Percentiles rank a stretch among this genome's conserved stretches.
These are phyloP conservation scores for Aspergillus ustus DNA, from an alignment of 2,329 filamentous ascomycete genomes.

Conservation along the genomic window DNA sequence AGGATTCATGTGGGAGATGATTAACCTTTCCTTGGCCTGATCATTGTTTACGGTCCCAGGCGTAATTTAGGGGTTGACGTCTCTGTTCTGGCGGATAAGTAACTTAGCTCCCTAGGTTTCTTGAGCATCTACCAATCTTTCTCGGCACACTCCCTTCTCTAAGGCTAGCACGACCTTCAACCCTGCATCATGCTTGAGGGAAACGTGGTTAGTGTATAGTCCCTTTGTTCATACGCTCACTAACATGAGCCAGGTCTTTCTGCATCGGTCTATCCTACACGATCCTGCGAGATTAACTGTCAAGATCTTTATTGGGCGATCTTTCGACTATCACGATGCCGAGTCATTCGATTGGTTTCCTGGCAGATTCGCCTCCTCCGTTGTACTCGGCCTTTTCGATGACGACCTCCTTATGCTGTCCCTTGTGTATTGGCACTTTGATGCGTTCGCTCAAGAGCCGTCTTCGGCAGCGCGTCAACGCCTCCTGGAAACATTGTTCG, in stretches of 20 bases:
- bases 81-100: no score
- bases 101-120: no score
- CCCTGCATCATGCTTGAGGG: no score
- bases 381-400: background rate
- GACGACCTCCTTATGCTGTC: background rate
- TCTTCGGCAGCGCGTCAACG: background rate
- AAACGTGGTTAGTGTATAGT: no score
- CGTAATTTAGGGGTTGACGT: no score
- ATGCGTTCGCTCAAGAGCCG: background rate
- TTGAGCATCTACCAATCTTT: no score
- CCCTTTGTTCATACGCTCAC: background rate
- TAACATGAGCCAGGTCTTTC: background rate
- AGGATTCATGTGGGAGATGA: no score
- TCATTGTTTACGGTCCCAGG: no score
- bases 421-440: constrained; percentile 6
- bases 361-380: background rate
- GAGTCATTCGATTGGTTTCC: background rate
- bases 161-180: no score
- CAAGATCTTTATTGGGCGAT: constrained; percentile 1
- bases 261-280: background rate
- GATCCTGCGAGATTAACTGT: background rate
- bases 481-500: background rate
- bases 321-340: background rate
- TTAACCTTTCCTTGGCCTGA: no score
- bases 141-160: no score